phyloP scores from a whole-genome alignment of 1,284 basidiomycete species.

The Malassezia furfur region DNA sequence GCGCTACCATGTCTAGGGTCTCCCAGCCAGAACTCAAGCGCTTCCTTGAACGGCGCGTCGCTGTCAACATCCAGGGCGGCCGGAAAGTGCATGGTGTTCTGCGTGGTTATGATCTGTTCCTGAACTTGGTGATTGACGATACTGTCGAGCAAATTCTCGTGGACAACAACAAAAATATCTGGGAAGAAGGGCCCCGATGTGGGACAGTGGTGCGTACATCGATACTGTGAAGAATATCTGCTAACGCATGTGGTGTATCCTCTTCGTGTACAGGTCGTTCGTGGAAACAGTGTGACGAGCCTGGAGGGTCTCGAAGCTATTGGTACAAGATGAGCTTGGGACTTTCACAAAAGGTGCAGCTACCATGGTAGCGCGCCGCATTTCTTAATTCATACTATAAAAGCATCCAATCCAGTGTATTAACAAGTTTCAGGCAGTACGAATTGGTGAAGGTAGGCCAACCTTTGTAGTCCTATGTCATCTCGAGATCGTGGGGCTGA shows the following conservation, averaged over 20 bases:
- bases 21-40: slow-evolving; percentile 47
- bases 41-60: slow-evolving; percentile 98
- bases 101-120: slow-evolving; percentile 94
- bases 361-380: too few species aligned
- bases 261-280: slow-evolving; percentile 25
- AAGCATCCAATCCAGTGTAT: too few species aligned
- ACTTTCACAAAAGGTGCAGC: too few species aligned
- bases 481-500: too few species aligned
- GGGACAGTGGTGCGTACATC: slow-evolving; percentile 38
- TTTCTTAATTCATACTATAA: too few species aligned
- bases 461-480: too few species aligned
- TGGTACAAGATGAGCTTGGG: slow-evolving; percentile 22
- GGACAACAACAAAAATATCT: slow-evolving; percentile 64
- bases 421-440: too few species aligned
- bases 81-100: slow-evolving; percentile 91
- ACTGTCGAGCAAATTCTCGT: slow-evolving; percentile 70
- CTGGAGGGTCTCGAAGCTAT: slow-evolving; percentile 42
- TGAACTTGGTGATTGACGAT: slow-evolving; percentile 95
- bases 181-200: slow-evolving; percentile 35
- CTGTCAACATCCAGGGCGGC: slow-evolving; percentile 88
- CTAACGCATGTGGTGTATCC: neutral
- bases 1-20: slow-evolving; percentile 34
- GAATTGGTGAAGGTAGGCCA: too few species aligned
- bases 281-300: slow-evolving; percentile 46
- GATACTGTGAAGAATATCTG: neutral